Evolutionary conservation across 2,329 filamentous ascomycete species (phyloP).

Genomic region (Pyrenophora graminea): DNA sequence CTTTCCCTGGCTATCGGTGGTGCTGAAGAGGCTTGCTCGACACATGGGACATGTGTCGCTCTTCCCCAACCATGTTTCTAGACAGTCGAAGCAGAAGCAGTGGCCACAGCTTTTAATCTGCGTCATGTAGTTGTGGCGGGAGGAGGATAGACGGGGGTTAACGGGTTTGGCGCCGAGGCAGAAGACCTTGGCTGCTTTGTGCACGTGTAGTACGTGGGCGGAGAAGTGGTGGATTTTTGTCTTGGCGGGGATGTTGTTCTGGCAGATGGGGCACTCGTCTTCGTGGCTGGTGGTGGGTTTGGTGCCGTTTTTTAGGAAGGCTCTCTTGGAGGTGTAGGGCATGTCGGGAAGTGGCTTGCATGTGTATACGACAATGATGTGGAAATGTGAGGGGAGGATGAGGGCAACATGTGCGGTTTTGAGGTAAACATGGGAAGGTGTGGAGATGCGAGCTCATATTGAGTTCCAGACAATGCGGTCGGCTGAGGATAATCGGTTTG

Average conservation of each 20-base stretch:
- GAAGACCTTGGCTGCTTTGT: neutral
- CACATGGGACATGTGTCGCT: conserved; percentile 5
- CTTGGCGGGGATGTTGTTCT: neutral
- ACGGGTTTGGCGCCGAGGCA: neutral
- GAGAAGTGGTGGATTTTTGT: neutral
- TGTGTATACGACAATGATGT: too few species aligned
- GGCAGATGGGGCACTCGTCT: neutral
- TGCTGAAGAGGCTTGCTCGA: neutral
- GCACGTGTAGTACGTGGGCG: neutral
- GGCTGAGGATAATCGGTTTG: too few species aligned
- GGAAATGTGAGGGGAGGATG: too few species aligned
- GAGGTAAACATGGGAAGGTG: too few species aligned
- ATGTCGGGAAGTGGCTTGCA: too few species aligned
- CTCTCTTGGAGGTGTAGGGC: too few species aligned
- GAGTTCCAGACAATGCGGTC: too few species aligned
- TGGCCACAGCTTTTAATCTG: conserved; percentile 4
- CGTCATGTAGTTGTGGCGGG: neutral
- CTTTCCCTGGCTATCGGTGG: neutral
- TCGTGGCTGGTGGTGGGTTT: neutral
- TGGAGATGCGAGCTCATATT: too few species aligned
- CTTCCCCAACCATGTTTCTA: neutral
- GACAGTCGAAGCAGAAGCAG: conserved; percentile 1
- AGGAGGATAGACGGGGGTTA: neutral
- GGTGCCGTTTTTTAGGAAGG: neutral
- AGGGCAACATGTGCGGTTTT: too few species aligned